Conservation (phyloP, 495 filamentous ascomycete species). For the Penicillium herquei region DNA sequence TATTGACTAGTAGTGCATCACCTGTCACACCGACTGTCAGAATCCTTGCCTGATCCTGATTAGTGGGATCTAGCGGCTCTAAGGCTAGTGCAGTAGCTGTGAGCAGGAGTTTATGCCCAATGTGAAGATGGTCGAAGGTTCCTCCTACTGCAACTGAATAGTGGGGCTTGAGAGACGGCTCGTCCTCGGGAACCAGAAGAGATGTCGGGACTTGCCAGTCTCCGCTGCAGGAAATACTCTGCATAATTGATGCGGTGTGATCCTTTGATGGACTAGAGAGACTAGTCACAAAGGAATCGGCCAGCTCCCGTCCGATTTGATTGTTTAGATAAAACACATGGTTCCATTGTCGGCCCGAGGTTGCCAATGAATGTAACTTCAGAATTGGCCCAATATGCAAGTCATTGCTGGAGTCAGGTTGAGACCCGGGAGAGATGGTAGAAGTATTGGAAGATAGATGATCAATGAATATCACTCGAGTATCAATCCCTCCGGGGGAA, state of each 20-base stretch:
- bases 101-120: constrained; percentile 91
- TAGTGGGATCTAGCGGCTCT: constrained; percentile 36
- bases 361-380: constrained; percentile 63
- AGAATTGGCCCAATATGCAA: constrained; percentile 59
- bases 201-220: constrained; percentile 24
- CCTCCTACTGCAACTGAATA: constrained; percentile 78
- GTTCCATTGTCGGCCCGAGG: constrained; percentile 64
- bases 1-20: constrained; percentile 79
- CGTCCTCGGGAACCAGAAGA: constrained; percentile 24
- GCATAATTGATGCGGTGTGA: constrained; percentile 21
- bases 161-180: constrained; percentile 31
- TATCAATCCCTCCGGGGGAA: constrained; percentile 71
- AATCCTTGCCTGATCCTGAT: constrained; percentile 34
- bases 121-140: constrained; percentile 94
- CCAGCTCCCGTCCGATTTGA: constrained; percentile 50
- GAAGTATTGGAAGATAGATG: not conserved
- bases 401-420: not conserved
- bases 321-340: constrained; percentile 64
- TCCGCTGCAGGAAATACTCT: constrained; percentile 31
- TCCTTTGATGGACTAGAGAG: constrained; percentile 17
- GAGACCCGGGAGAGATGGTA: not conserved
- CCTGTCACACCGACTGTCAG: constrained; percentile 86
- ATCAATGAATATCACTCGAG: constrained; percentile 70
- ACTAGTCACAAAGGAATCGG: constrained; percentile 29
- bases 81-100: constrained; percentile 78